Evolutionary conservation across 1,139 yeast species (phyloP).

Genomic region (Arxiozyma bovina): DNA sequence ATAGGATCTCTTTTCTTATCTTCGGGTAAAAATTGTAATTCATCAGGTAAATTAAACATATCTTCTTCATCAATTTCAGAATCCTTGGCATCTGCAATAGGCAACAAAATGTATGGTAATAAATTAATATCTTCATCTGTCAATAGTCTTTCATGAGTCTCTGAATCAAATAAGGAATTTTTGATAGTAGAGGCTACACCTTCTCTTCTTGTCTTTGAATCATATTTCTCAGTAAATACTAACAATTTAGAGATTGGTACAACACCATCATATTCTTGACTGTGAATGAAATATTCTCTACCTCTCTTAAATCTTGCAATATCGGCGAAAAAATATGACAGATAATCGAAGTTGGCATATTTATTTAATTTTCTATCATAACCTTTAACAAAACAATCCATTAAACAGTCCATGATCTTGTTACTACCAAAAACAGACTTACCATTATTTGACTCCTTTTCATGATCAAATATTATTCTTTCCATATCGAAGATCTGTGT

Average conservation of each 20-base stretch:
- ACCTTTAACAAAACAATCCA: conserved; percentile 89
- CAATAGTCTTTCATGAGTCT: conserved; percentile 53
- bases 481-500: conserved; percentile 45
- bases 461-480: conserved; percentile 27
- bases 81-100: conserved; percentile 74
- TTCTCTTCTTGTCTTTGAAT: conserved; percentile 71
- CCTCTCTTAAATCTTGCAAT: conserved; percentile 68
- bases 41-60: conserved; percentile 80
- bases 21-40: conserved; percentile 67
- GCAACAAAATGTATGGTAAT: conserved; percentile 72
- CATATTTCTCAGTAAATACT: conserved; percentile 76
- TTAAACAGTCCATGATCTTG: conserved; percentile 66
- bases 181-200: conserved; percentile 92
- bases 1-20: conserved; percentile 74
- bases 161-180: conserved; percentile 75
- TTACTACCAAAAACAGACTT: conserved; percentile 44
- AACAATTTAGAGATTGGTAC: conserved; percentile 73
- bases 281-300: conserved; percentile 63
- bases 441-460: conserved; percentile 26
- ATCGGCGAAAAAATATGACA: conserved; percentile 86
- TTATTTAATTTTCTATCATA: conserved; percentile 61
- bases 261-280: conserved; percentile 65
- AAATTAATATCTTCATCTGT: conserved; percentile 58
- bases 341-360: conserved; percentile 69
- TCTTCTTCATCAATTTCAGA: conserved; percentile 69